Base-by-base conservation (phyloP, 1,284 basidiomycete species). In the Kwoniella shivajii region DNA sequence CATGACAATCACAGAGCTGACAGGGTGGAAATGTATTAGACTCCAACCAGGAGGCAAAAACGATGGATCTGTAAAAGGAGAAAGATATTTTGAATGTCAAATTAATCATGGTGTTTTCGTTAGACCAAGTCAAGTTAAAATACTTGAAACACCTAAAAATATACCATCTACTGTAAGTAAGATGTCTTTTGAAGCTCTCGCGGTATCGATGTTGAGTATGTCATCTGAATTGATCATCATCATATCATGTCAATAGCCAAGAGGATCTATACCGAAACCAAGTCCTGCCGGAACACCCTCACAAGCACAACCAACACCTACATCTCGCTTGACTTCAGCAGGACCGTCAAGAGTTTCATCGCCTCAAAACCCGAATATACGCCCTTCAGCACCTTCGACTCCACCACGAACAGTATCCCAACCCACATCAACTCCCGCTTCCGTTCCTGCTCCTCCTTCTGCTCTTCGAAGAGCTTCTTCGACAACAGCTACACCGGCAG, bases 81-180 rank as follows among this genome's bases (percentile, higher is more conserved):
- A 87, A 56, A 68, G 79, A 7, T 99, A 99, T 80, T 99, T 99
- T 76, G 82, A 82, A 16, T 95, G 92, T 79, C 82, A 84, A 65
- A 81, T 83, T 50, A 82, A 82, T 34, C 81, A 90, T 76, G 96
- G 96, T 43, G 88, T 98, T 38, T 99, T 99, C 75, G 88, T 98
- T 4, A 83, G 92, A 22, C 86, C 89, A 0, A 89, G 88, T 71
- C 91, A 94, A 76, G 89, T 98, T 58, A 90, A 86, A 69, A 71
- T 85, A n/a, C 52, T 76, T 14, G 72, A 73, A 41, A 7, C 50
- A 27, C 67, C 70, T 43, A 30, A 26, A 6, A 51, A 36, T 14
- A 31, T 54, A 16, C 49, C 55, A 27, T 36, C 58, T 18, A 46
- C 59, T 14, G 60, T 59, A 33, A 52, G 57, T 46, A 34, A 16